Evolutionary conservation across 352 stramenopile species (phyloP).

Genomic region (Phytophthora citricola): DNA sequence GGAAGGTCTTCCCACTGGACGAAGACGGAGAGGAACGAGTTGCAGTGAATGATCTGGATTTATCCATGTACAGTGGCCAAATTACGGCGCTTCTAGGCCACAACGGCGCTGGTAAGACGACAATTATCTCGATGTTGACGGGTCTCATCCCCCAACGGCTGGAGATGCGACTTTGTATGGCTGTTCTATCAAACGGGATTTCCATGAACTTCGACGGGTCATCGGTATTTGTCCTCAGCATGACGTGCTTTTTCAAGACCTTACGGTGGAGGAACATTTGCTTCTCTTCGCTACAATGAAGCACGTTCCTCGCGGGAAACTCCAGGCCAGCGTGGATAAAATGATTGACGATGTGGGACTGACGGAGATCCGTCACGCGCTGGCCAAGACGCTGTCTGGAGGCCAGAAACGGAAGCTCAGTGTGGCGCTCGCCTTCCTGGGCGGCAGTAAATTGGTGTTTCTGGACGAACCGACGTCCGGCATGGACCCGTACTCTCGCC

Average conservation of each 20-base stretch:
- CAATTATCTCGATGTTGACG: conserved; percentile 93
- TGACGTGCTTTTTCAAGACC: conserved; percentile 94
- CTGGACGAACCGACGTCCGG: conserved; percentile 94
- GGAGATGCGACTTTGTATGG: conserved; percentile 82
- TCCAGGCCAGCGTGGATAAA: conserved; percentile 62
- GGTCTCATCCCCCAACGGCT: conserved; percentile 72
- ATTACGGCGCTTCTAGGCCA: conserved; percentile 93
- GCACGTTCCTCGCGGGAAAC: conserved; percentile 55
- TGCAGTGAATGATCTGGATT: conserved; percentile 84
- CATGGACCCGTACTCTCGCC: conserved; percentile 95
- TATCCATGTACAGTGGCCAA: conserved; percentile 93
- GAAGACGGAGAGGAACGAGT: conserved; percentile 70
- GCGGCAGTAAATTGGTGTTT: conserved; percentile 91
- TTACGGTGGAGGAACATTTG: conserved; percentile 97
- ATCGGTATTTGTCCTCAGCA: conserved; percentile 97
- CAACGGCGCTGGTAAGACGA: conserved; percentile 92
- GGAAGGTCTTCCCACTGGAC: conserved; percentile 68
- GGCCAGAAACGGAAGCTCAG: conserved; percentile 96
- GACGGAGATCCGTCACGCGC: conserved; percentile 82
- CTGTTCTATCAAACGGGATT: conserved; percentile 74
- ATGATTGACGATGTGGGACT: conserved; percentile 88
- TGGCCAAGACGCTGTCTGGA: conserved; percentile 79
- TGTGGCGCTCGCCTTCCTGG: conserved; percentile 95
- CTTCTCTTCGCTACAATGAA: conserved; percentile 94
- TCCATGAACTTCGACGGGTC: conserved; percentile 89